A percentile compares a stretch with the other conserved stretches of the same genome.
Conservation (phyloP, 129 eudicot species). For the Pittosporum tobira region DNA sequence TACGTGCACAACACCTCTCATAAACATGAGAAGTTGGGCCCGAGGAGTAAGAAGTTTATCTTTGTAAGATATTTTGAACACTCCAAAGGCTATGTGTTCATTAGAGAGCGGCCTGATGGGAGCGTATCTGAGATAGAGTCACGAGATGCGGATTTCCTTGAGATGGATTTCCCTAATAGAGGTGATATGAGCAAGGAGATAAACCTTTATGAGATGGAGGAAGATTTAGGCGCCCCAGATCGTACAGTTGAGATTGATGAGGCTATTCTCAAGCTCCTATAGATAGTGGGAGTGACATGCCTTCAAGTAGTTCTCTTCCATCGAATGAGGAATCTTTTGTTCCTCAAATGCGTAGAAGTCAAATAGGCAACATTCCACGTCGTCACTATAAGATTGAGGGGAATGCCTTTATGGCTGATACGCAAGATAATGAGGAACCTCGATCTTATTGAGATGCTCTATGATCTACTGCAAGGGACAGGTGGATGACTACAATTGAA, state of each 20-base stretch:
- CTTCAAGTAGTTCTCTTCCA: background rate
- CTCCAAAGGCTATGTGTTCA: conserved; percentile 4
- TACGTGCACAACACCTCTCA: no score
- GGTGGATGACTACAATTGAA: background rate
- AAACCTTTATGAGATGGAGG: background rate
- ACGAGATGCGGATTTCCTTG: no score
- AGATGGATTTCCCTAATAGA: background rate
- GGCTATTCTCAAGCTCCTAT: no score
- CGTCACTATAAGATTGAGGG: background rate
- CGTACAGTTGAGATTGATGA: no score
- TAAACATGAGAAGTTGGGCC: no score
- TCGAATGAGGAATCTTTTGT: background rate
- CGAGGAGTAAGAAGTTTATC: no score
- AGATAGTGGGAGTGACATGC: background rate
- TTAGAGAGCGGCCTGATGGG: background rate
- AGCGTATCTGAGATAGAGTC: background rate
- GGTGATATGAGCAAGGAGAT: background rate
- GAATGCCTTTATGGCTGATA: background rate
- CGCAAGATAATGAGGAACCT: background rate
- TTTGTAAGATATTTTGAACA: no score
- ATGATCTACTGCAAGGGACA: background rate
- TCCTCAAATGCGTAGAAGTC: background rate
- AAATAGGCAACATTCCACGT: background rate
- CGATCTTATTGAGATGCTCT: no score
- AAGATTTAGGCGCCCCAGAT: background rate